Base-by-base conservation (phyloP, 257 asterid species). In the Vinca minor region DNA sequence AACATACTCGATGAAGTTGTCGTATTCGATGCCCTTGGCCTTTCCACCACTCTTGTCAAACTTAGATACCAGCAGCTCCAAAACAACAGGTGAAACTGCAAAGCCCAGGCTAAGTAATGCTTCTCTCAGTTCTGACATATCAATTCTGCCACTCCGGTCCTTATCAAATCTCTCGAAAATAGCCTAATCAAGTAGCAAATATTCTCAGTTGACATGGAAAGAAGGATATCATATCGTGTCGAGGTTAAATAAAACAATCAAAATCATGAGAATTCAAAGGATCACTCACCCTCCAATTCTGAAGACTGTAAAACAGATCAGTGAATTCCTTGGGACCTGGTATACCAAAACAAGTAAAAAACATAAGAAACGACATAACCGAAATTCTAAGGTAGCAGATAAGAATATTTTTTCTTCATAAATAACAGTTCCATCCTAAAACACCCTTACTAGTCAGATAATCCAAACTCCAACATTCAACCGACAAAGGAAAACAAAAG, bases 1-100 rank as follows among this genome's bases (percentile, higher is more conserved):
- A 45, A 70, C 98, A 48, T 89, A 93, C 98, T 93, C 97, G 0
- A 93, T 93, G 82, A 93, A 89, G 60, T 93, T 93, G 75, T 87
- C 98, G 18, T 93, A 93, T 81, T 87, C 98, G 67, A 93, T 78
- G 65, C 95, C 96, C 80, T 74, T 85, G 79, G 73, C 77, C 59
- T 72, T 76, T 35, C 98, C 98, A 62, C 97, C 97, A 35, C 71
- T 79, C 78, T 89, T 89, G 61, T 92, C 98, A 44, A 87, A 92
- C 83, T 92, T 92, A 60, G 98, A 84, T 38, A 92, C 85, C 65
- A 92, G 76, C 70, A 92, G 69, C 54, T 92, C 98, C 67, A 92
- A 77, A 69, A 92, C 79, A 39, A 32, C 58, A 0, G 94, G 88
- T 11, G 95, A 84, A 9, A 89, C 88, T 3, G 96, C 65, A 75